Conservation (phyloP, 768 basidiomycete species). For the Trametes cinnabarina region DNA sequence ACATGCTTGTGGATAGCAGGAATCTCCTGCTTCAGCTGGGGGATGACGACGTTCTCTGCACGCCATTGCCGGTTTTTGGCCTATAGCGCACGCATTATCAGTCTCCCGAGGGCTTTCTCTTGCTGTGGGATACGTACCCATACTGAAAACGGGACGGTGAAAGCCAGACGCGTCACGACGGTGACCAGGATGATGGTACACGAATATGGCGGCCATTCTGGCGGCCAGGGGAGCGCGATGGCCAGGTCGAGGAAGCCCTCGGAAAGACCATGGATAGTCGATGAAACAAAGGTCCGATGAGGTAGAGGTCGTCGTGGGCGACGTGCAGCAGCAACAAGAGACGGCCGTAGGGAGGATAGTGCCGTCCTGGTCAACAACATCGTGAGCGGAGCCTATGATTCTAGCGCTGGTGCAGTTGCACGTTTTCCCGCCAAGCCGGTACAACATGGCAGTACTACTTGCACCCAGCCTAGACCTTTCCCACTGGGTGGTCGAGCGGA, state of each 20-base stretch:
- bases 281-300: slow-evolving; percentile 23
- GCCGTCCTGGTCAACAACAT: slow-evolving; percentile 18
- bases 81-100: slow-evolving; percentile 33
- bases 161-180: slow-evolving; percentile 52
- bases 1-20: slow-evolving; percentile 36
- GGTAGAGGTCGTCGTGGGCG: neutral
- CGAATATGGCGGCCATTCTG: slow-evolving; percentile 67
- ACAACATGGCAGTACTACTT: neutral
- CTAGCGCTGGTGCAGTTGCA: neutral
- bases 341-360: slow-evolving; percentile 13
- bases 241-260: slow-evolving; percentile 78
- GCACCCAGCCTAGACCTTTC: no score
- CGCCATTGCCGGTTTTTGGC: slow-evolving; percentile 58
- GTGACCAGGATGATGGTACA: slow-evolving; percentile 73
- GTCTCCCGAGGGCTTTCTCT: neutral
- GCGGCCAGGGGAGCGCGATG: slow-evolving; percentile 68
- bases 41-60: slow-evolving; percentile 59
- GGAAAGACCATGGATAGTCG: slow-evolving; percentile 25
- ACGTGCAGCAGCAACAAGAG: neutral
- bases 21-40: slow-evolving; percentile 51
- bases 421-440: neutral
- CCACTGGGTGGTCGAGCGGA: no score
- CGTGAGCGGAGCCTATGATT: neutral
- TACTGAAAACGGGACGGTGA: slow-evolving; percentile 68
- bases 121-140: slow-evolving; percentile 53